A percentile compares a stretch with the other conserved stretches of the same genome.
Evolutionary conservation across 2,329 filamentous ascomycete genomes (phyloP).

Genomic region (Rhinocladiella mackenziei): DNA sequence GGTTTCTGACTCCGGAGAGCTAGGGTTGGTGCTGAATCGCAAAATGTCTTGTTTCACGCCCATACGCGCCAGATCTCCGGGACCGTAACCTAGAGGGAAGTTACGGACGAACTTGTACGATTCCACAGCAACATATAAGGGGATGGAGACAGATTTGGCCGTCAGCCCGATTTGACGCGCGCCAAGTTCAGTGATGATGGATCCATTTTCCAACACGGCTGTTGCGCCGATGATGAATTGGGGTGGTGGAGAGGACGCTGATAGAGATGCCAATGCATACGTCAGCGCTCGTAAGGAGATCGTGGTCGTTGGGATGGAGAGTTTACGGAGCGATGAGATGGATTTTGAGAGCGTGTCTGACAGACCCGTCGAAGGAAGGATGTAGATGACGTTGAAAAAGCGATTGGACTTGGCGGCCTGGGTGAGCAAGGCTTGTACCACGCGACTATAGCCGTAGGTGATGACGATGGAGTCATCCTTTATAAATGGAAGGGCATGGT

Average conservation of each 20-base stretch:
- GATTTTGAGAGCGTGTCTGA: constrained; percentile 1
- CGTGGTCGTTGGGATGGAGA: constrained; percentile 19
- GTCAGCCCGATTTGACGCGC: constrained; percentile 81
- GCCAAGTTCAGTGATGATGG: constrained; percentile 83
- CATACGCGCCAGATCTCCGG: constrained; percentile 45
- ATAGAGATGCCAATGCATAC: constrained; percentile 20
- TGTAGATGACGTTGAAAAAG: constrained; percentile 80
- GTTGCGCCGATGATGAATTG: constrained; percentile 66
- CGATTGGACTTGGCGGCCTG: constrained; percentile 51
- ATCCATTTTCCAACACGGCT: constrained; percentile 89
- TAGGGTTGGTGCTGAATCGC: constrained; percentile 57
- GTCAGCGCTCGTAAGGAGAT: constrained; percentile 22
- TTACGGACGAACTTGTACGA: constrained; percentile 94
- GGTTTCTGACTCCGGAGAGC: constrained; percentile 1
- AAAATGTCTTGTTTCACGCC: constrained; percentile 73
- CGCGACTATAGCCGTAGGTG: constrained; percentile 82
- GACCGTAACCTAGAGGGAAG: constrained; percentile 62
- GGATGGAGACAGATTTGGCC: constrained; percentile 67
- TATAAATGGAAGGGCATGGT: constrained; percentile 73
- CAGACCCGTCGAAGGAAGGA: constrained; percentile 42
- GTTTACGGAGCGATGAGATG: constrained; percentile 16
- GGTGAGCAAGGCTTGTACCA: constrained; percentile 72
- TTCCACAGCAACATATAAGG: constrained; percentile 88
- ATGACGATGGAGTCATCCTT: constrained; percentile 75
- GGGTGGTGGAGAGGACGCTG: constrained; percentile 11